Conservation (phyloP, 176 grass and related monocot species). For the Saccharum officinarum region DNA sequence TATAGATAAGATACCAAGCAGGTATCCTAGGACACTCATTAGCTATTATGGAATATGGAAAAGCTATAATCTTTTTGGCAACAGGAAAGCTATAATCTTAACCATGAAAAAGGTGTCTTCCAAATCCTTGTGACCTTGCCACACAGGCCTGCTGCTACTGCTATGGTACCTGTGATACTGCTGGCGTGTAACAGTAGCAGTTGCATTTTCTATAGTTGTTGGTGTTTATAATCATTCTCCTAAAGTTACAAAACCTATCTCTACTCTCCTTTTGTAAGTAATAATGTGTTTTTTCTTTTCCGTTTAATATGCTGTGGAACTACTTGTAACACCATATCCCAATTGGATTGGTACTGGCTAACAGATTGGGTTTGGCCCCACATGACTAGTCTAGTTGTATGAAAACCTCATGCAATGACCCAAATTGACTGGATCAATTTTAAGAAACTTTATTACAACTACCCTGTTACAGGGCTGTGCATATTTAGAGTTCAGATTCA, state of each 20-base stretch:
- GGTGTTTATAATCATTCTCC: background rate
- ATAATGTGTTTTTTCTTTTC: background rate
- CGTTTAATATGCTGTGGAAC: background rate
- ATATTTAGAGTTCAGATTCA: background rate
- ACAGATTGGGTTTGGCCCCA: constrained; percentile 20
- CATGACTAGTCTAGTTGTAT: constrained; percentile 4
- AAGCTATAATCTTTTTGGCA: background rate
- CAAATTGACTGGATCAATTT: background rate
- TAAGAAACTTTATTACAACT: background rate
- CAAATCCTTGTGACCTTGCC: background rate
- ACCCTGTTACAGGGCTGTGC: background rate
- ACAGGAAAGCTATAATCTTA: background rate
- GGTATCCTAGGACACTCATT: background rate
- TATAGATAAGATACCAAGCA: background rate
- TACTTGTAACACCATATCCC: background rate
- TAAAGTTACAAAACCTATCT: background rate
- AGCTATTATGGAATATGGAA: background rate
- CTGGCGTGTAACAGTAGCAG: background rate
- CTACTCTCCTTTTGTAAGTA: background rate
- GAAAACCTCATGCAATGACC: background rate
- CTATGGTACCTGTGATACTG: background rate
- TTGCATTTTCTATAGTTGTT: background rate
- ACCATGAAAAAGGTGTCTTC: background rate
- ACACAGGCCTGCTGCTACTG: background rate
- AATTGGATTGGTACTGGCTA: background rate